A percentile compares a stretch with the other conserved stretches of the same genome.
phyloP scores from a whole-genome alignment of 2,329 filamentous ascomycete species.

The Colletotrichum siamense region DNA sequence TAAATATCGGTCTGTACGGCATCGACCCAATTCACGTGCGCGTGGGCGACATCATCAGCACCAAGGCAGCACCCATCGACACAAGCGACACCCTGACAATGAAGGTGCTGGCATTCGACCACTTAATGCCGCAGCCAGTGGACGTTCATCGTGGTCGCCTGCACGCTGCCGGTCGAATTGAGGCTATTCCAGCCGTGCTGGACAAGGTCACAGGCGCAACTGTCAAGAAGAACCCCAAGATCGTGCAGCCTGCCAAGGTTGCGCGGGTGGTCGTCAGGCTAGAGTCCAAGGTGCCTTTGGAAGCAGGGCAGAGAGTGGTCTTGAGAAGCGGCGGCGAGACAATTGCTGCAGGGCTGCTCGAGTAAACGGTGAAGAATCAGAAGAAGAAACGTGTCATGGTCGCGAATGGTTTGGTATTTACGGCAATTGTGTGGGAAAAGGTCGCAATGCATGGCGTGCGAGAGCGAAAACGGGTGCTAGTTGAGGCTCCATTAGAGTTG shows the following conservation, averaged over 20 bases:
- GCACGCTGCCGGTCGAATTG: slow-evolving; percentile 78
- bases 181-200: slow-evolving; percentile 72
- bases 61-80: slow-evolving; percentile 68
- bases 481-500: slow-evolving; percentile 15
- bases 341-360: slow-evolving; percentile 85
- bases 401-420: background rate
- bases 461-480: background rate
- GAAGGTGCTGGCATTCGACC: slow-evolving; percentile 89
- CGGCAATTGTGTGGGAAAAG: background rate
- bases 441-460: background rate
- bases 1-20: slow-evolving; percentile 81
- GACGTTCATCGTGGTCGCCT: slow-evolving; percentile 88
- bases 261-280: slow-evolving; percentile 80
- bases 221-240: slow-evolving; percentile 82
- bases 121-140: slow-evolving; percentile 85
- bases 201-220: slow-evolving; percentile 81
- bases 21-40: slow-evolving; percentile 85
- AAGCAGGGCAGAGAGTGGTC: slow-evolving; percentile 80
- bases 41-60: slow-evolving; percentile 87
- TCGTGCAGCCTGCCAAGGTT: slow-evolving; percentile 80
- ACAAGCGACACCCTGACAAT: slow-evolving; percentile 78
- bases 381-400: background rate
- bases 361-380: slow-evolving; percentile 48
- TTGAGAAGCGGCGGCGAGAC: slow-evolving; percentile 82
- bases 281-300: slow-evolving; percentile 76